Percentiles rank a stretch among this genome's conserved stretches.
Conservation (phyloP, 192 early-diverging fungal genomes). For the Backusella macrospora region DNA sequence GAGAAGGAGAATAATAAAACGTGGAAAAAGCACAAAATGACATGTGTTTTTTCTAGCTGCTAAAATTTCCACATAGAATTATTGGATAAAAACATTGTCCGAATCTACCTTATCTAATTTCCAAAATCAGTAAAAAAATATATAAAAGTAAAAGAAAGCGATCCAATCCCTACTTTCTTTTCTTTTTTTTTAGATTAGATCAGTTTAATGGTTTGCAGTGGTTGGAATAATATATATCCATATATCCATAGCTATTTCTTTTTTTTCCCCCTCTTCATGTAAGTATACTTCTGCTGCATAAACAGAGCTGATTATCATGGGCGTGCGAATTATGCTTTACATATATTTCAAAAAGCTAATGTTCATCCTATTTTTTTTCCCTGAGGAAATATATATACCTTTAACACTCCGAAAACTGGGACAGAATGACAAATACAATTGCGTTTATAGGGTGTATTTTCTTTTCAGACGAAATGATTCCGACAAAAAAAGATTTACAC, state of each 20-base stretch:
- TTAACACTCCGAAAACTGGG: neutral
- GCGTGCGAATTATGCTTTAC: neutral
- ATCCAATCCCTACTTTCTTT: neutral
- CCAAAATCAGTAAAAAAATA: constrained; percentile 8
- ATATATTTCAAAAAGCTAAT: neutral
- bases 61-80: neutral
- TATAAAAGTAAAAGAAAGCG: constrained; percentile 3
- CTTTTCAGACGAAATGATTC: neutral
- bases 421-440: neutral
- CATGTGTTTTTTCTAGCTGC: neutral
- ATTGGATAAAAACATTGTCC: neutral
- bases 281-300: neutral
- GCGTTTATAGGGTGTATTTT: constrained; percentile 12
- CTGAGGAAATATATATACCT: neutral
- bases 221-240: neutral
- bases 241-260: neutral
- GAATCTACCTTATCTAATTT: neutral
- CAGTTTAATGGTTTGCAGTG: neutral
- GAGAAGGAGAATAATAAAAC: too few species aligned
- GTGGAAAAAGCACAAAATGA: neutral
- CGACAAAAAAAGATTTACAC: neutral
- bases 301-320: neutral
- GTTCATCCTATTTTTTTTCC: neutral
- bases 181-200: constrained; percentile 3
- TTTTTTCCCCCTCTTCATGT: neutral